phyloP scores from a whole-genome alignment of 75 land plant species.

The Isoetes taiwanensis region DNA sequence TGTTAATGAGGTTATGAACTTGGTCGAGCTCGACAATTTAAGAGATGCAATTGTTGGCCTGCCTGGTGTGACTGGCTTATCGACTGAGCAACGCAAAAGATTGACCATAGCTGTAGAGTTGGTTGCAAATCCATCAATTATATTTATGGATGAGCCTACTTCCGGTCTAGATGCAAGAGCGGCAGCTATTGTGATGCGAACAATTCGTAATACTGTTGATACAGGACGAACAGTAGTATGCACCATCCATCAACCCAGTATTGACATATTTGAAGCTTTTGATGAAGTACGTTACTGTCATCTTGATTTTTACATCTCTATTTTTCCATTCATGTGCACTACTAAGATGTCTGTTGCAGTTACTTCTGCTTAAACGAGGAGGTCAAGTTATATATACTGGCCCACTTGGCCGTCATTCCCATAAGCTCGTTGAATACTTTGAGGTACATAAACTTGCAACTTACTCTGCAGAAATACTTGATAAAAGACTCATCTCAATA shows the following conservation, averaged over 20 bases:
- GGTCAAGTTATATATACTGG: not conserved
- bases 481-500: not conserved
- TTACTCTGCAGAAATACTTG: too few species aligned
- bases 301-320: too few species aligned
- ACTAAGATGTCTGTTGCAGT: not conserved
- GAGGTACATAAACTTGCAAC: too few species aligned
- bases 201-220: constrained; percentile 24
- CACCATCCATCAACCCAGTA: constrained; percentile 31
- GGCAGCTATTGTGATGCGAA: constrained; percentile 28
- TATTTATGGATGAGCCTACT: constrained; percentile 30
- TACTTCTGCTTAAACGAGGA: not conserved
- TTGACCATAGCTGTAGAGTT: constrained; percentile 27
- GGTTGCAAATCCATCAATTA: constrained; percentile 28
- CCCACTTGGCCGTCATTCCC: not conserved
- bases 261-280: constrained; percentile 31
- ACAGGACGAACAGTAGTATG: constrained; percentile 28
- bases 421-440: not conserved
- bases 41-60: constrained; percentile 23
- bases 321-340: too few species aligned
- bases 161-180: constrained; percentile 30
- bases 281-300: too few species aligned
- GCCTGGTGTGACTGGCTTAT: constrained; percentile 18
- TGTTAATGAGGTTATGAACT: constrained; percentile 18
- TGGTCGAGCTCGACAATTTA: constrained; percentile 15
- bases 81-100: constrained; percentile 27